Evolutionary conservation across 2,329 filamentous ascomycete genomes (phyloP), one percentile per base, ranked within the genome.

Genomic region (Verticillium tricorpus): DNA sequence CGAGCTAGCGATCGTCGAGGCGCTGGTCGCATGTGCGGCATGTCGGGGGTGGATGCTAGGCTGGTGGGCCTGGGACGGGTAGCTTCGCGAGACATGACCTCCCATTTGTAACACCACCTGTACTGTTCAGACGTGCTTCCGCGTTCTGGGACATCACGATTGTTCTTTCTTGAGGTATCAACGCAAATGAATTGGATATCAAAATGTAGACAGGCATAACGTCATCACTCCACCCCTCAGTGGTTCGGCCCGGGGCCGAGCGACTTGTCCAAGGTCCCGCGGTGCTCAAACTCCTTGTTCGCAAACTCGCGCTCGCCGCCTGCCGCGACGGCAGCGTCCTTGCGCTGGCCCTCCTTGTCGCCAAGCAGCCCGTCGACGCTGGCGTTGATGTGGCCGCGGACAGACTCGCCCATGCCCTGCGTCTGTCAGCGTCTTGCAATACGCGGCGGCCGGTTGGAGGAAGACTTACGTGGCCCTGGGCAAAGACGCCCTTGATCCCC

Each of bases 341-440:
- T 70, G 57, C 76, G 66, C 63, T 71, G 67, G 52, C 71, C 66
- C 5, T 70, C 65, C 64, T 72, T 70, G 63, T 76, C 77, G 57
- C 63, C 63, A 0, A 63, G 59, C 55, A 73, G 64, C 7, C 71
- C 73, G 22, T 72, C 72, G 8, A 66, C 65, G 40, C 73, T 63
- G 55, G 74, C 74, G 67, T 74, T 73, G 65, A 75, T 74, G 58
- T 74, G 72, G 62, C 64, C 64, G 19, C 64, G 63, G 22, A 63
- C 28, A 2, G 64, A 61, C 22, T 65, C 64, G 12, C 64, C 64
- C 25, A 64, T 60, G 3, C 64, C 64, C 64, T 65, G 1, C 1
- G 1, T 2, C 1, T 2, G 35, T 57, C 9, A 60, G 61, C 28
- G n/a, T 28, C 32, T 34, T 15, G 6, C 19, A 34, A 11, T 2